Evolutionary conservation across 1,284 basidiomycete genomes (phyloP).

Genomic region (Mycena sp.): DNA sequence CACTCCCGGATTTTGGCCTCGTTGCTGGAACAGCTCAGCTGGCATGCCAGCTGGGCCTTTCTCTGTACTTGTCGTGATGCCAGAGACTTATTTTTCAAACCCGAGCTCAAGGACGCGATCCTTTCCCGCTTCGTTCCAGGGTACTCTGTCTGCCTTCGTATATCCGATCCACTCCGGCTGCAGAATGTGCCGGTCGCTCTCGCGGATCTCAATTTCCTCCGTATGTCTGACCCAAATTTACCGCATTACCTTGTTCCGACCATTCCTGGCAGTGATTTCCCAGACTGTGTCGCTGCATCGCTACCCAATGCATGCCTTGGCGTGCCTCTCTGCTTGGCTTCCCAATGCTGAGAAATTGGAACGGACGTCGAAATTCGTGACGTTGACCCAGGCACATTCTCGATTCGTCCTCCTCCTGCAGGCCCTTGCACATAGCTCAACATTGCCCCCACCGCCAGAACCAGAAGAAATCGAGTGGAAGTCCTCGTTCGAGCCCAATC

Average conservation of each 20-base stretch:
- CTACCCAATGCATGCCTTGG: slow-evolving; percentile 65
- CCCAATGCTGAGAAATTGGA: slow-evolving; percentile 41
- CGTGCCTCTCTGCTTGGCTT: slow-evolving; percentile 51
- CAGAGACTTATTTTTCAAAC: slow-evolving; percentile 54
- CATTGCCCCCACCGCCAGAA: slow-evolving; percentile 54
- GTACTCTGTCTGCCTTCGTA: slow-evolving; percentile 55
- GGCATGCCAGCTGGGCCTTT: slow-evolving; percentile 65
- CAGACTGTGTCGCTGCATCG: slow-evolving; percentile 66
- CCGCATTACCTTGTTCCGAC: slow-evolving; percentile 16
- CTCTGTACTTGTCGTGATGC: slow-evolving; percentile 57
- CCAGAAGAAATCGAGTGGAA: slow-evolving; percentile 46
- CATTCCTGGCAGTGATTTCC: slow-evolving; percentile 60
- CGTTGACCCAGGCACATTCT: slow-evolving; percentile 68
- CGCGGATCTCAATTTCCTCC: slow-evolving; percentile 65
- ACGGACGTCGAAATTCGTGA: slow-evolving; percentile 51
- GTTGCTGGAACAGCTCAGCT: slow-evolving; percentile 56
- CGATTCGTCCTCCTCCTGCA: slow-evolving; percentile 79
- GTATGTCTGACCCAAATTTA: slow-evolving; percentile 52
- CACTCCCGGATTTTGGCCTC: slow-evolving; percentile 53
- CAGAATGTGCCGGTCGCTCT: slow-evolving; percentile 62
- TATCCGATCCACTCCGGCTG: slow-evolving; percentile 50
- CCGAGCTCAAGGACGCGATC: slow-evolving; percentile 58
- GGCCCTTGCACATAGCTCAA: slow-evolving; percentile 69
- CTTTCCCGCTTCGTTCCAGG: slow-evolving; percentile 68
- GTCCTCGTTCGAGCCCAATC: slow-evolving; percentile 39